phyloP scores from a whole-genome alignment of 108 stramenopile genomes.

The Nitzschia inconspicua region DNA sequence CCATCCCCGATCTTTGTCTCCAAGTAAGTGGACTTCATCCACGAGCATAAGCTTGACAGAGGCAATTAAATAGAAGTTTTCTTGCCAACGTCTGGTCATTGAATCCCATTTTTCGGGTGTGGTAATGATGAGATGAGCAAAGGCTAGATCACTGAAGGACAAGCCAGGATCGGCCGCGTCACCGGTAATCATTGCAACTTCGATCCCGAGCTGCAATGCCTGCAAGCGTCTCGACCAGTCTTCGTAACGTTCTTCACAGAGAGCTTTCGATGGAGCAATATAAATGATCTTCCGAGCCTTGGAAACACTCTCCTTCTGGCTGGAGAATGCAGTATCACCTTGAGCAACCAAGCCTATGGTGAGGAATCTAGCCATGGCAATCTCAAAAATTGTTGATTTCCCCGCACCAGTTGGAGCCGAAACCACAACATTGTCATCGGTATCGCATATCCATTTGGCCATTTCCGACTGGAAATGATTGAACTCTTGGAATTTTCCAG shows the following conservation, averaged over 20 bases:
- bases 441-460: constrained; percentile 39
- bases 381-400: constrained; percentile 94
- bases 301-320: constrained; percentile 18
- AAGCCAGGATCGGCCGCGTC: constrained; percentile 33
- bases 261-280: constrained; percentile 92
- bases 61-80: constrained; percentile 85
- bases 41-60: constrained; percentile 88
- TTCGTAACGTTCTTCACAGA: constrained; percentile 87
- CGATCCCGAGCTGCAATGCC: constrained; percentile 52
- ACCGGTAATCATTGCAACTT: constrained; percentile 85
- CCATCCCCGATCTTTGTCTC: constrained; percentile 81
- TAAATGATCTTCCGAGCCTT: constrained; percentile 83
- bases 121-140: constrained; percentile 83
- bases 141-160: constrained; percentile 68
- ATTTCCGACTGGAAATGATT: constrained; percentile 83
- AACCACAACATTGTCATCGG: constrained; percentile 91
- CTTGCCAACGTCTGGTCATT: constrained; percentile 91
- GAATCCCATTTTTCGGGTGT: constrained; percentile 97
- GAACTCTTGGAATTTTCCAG: constrained; percentile 56
- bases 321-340: neutral
- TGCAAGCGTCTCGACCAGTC: constrained; percentile 85
- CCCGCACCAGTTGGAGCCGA: constrained; percentile 99
- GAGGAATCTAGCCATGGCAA: constrained; percentile 88
- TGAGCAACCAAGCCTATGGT: constrained; percentile 27
- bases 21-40: constrained; percentile 95